Conservation (phyloP, 352 stramenopile genomes). For the Globisporangium okanoganense region DNA sequence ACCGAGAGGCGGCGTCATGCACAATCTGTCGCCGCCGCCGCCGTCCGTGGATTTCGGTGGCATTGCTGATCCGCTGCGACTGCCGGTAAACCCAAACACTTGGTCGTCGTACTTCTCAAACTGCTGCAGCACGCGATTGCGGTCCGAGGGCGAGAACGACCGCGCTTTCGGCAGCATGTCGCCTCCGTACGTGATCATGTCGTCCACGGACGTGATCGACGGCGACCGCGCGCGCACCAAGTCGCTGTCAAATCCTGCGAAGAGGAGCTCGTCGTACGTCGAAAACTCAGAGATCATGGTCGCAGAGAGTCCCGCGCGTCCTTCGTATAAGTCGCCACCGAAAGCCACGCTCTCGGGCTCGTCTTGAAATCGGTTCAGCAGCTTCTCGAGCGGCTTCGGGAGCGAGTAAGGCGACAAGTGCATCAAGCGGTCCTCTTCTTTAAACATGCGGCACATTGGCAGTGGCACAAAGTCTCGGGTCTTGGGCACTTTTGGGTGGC, state of each 20-base stretch:
- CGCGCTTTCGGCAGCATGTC: slow-evolving; percentile 41
- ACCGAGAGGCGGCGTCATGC: slow-evolving; percentile 47
- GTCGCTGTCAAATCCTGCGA: slow-evolving; percentile 57
- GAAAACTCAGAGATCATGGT: slow-evolving; percentile 39
- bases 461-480: slow-evolving; percentile 63
- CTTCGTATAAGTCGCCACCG: slow-evolving; percentile 15
- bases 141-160: slow-evolving; percentile 42
- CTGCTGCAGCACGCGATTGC: slow-evolving; percentile 38
- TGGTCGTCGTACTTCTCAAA: slow-evolving; percentile 74
- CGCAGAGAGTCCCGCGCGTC: slow-evolving; percentile 16
- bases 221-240: slow-evolving; percentile 57
- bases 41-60: slow-evolving; percentile 38
- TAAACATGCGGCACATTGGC: slow-evolving; percentile 79
- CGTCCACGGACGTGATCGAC: slow-evolving; percentile 50
- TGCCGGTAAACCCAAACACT: slow-evolving; percentile 46
- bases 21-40: slow-evolving; percentile 34
- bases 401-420: slow-evolving; percentile 26
- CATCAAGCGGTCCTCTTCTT: slow-evolving; percentile 28
- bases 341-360: slow-evolving; percentile 7
- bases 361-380: slow-evolving; percentile 46
- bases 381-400: slow-evolving; percentile 56
- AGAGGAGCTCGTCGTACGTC: slow-evolving; percentile 48
- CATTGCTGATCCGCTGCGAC: slow-evolving; percentile 13
- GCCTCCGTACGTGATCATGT: slow-evolving; percentile 35
- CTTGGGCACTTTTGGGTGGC: slow-evolving; percentile 39